Base-by-base conservation (phyloP, 1,284 basidiomycete genomes). In the Microbotryum violaceum region DNA sequence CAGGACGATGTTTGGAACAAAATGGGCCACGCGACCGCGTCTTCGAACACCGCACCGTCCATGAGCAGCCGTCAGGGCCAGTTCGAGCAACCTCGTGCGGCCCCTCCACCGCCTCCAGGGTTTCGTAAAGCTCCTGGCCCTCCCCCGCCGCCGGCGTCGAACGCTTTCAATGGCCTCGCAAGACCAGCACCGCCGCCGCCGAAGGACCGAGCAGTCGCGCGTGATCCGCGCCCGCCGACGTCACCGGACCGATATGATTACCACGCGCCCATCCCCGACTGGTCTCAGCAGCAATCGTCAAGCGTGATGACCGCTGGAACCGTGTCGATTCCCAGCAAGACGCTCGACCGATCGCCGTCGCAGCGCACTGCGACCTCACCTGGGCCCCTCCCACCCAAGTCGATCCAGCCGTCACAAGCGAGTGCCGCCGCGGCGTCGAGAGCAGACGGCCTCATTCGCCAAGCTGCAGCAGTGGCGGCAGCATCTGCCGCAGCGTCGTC, bases 1-100 rank as follows among this genome's bases (percentile, higher is more conserved):
- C 49, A 63, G 31, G 84, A 83, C 63, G 86, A 88, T 70, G 85
- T 87, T 10, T 89, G 86, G 85, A 83, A 84, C 74, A 89, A 89
- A 82, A 83, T 93, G 73, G 62, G 60, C 18, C 49, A 57, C 53
- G 56, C 44, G 25, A 51, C 37, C 9, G 48, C 25, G 46, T 3
- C 23, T 45, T 7, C 44, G 57, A 10, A 29, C 46, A 20, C 44
- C 51, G 23, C 49, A 54, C 45, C 54, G 60, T 18, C 56, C 53
- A 54, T 45, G 16, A 33, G 56, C 56, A 42, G 37, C 52, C 60
- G 54, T 37, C 37, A 53, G 51, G 7, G 56, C 47, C 33, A 60
- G 52, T 69, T 70, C 42, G 61, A 64, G 42, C 54, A 67, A 45
- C 65, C 67, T 48, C 62, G 64, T 21, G 63, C 65, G 2, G 70